These are phyloP conservation scores for Ensete ventricosum DNA, from an alignment of 176 grass and related monocot genomes.

Conservation along the genomic window DNA sequence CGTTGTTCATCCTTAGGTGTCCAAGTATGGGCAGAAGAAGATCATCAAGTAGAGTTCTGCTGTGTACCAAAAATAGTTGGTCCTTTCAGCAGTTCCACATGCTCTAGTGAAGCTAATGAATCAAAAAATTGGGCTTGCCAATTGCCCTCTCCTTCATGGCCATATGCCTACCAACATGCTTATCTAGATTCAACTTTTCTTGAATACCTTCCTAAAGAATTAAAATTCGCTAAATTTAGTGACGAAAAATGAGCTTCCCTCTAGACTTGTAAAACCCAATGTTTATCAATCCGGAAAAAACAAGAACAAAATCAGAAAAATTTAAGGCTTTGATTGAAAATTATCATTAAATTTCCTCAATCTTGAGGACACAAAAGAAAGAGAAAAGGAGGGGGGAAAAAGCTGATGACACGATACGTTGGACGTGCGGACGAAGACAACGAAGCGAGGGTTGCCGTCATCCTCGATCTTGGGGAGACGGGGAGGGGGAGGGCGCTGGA, in stretches of 20 bases:
- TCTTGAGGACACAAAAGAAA: background rate
- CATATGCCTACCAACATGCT: background rate
- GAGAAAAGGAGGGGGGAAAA: background rate
- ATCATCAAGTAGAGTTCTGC: too few species aligned
- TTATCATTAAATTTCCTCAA: background rate
- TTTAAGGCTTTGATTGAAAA: background rate
- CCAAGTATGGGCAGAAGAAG: too few species aligned
- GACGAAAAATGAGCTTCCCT: too few species aligned
- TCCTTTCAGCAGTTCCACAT: too few species aligned
- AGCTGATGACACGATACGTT: conserved; percentile 31
- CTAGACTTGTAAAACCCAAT: background rate
- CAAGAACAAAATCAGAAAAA: background rate
- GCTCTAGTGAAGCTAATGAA: too few species aligned
- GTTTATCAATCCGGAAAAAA: background rate
- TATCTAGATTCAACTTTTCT: background rate
- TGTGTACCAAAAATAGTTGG: too few species aligned
- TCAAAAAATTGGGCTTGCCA: too few species aligned
- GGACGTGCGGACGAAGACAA: conserved; percentile 87
- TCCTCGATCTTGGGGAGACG: conserved; percentile 72
- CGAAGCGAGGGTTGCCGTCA: conserved; percentile 78
- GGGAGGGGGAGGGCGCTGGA: conserved; percentile 38
- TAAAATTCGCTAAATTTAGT: background rate
- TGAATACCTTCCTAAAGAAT: background rate
- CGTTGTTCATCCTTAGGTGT: too few species aligned
- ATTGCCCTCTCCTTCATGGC: background rate